Evolutionary conservation across 78 protist species (phyloP).

Genomic region (Polysphondylium violaceum): DNA sequence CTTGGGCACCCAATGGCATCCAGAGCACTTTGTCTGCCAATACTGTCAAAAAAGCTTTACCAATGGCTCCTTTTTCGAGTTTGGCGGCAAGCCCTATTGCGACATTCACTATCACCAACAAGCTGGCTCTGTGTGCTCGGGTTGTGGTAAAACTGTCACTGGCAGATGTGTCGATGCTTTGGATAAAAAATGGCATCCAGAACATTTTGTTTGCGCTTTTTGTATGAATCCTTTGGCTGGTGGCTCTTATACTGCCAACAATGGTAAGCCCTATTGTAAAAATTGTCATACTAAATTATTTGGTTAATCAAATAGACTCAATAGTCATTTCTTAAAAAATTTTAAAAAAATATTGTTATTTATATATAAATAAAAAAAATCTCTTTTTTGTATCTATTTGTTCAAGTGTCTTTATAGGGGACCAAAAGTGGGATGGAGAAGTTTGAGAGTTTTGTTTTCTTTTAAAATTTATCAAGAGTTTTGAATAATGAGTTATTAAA

Average conservation of each 20-base stretch:
- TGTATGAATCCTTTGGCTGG: conserved; percentile 85
- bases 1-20: conserved; percentile 87
- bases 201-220: conserved; percentile 86
- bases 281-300: conserved; percentile 63
- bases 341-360: too few relatives aligned
- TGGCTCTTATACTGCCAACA: conserved; percentile 75
- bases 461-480: too few relatives aligned
- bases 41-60: conserved; percentile 74
- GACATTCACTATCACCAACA: conserved; percentile 82
- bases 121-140: conserved; percentile 79
- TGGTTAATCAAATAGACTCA: background rate
- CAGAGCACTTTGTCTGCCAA: conserved; percentile 85
- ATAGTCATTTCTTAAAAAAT: too few relatives aligned
- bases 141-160: conserved; percentile 79
- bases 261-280: conserved; percentile 82
- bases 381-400: too few relatives aligned
- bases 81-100: conserved; percentile 87
- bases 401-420: too few relatives aligned
- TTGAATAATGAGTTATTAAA: too few relatives aligned
- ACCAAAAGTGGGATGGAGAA: too few relatives aligned
- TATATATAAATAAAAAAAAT: too few relatives aligned
- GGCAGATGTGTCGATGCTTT: conserved; percentile 84
- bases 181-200: conserved; percentile 88
- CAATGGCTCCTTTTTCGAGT: conserved; percentile 76
- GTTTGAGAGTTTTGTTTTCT: too few relatives aligned